Conservation (phyloP, 352 stramenopile genomes). For the Aphanomyces stellatus region DNA sequence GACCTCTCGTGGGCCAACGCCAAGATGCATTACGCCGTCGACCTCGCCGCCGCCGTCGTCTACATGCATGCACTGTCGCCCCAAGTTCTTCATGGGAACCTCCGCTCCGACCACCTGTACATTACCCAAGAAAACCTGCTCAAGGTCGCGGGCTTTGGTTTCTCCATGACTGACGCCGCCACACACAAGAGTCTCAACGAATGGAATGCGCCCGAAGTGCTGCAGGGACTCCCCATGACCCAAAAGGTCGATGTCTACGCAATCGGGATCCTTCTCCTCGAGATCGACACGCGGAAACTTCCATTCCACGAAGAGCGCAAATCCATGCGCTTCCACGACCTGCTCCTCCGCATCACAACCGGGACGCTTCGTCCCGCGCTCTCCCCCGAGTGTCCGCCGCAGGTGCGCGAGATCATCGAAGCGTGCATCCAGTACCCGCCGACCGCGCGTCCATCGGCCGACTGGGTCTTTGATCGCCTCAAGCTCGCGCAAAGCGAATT, state of each 20-base stretch:
- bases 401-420: neutral
- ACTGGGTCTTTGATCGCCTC: neutral
- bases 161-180: neutral
- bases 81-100: neutral
- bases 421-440: slow-evolving; percentile 5
- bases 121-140: neutral
- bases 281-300: neutral
- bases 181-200: slow-evolving; percentile 6
- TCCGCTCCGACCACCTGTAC: neutral
- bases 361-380: neutral
- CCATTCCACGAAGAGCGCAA: neutral
- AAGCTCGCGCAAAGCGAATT: neutral
- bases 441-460: neutral
- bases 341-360: neutral
- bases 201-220: slow-evolving; percentile 8
- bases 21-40: neutral
- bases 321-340: neutral
- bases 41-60: neutral
- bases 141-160: neutral
- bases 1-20: neutral
- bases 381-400: neutral
- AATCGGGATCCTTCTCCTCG: neutral
- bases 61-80: neutral
- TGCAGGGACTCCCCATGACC: neutral
- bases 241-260: slow-evolving; percentile 1